These are phyloP conservation scores for Gynandropsis gynandra DNA, from an alignment of 345 rosid species.

Conservation along the genomic window DNA sequence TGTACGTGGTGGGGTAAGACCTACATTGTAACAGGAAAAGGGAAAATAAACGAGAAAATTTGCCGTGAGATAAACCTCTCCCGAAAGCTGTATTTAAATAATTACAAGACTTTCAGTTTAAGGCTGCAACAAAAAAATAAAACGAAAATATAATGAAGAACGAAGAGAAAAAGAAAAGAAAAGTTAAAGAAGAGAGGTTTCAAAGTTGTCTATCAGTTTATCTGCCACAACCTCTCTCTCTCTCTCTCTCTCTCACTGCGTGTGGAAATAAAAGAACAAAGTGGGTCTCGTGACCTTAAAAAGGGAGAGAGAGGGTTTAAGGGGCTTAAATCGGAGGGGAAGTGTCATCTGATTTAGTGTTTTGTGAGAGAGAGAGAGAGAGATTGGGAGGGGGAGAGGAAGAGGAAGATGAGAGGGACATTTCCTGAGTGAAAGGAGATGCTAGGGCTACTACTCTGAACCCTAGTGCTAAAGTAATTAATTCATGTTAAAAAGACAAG, in stretches of 20 bases:
- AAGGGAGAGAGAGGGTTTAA: slow-evolving; percentile 26
- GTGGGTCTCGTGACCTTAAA: slow-evolving; percentile 81
- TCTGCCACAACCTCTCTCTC: slow-evolving; percentile 45
- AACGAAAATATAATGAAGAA: slow-evolving; percentile 38
- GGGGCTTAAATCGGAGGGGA: slow-evolving; percentile 24
- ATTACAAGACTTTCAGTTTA: slow-evolving; percentile 63
- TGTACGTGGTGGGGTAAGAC: slow-evolving; percentile 40
- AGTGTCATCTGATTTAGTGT: slow-evolving; percentile 19
- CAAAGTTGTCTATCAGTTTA: slow-evolving; percentile 91
- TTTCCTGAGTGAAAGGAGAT: slow-evolving; percentile 35
- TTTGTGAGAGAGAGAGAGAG: slow-evolving; percentile 21
- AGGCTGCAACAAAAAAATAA: slow-evolving; percentile 48
- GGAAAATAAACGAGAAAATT: slow-evolving; percentile 27
- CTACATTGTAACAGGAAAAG: too few relatives aligned
- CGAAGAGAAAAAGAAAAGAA: slow-evolving; percentile 51
- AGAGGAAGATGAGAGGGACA: slow-evolving; percentile 41
- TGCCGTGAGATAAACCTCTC: slow-evolving; percentile 44
- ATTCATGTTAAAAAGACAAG: slow-evolving; percentile 28
- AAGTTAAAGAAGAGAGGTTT: slow-evolving; percentile 50
- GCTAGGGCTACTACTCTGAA: slow-evolving; percentile 44
- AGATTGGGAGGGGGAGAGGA: slow-evolving; percentile 22
- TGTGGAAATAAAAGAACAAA: slow-evolving; percentile 39
- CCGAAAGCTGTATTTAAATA: slow-evolving; percentile 38
- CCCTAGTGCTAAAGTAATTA: slow-evolving; percentile 26
- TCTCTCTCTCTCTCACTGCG: slow-evolving; percentile 32